Evolutionary conservation across 2,329 filamentous ascomycete genomes (phyloP), one percentile per base, ranked within the genome.

Genomic region (Nothophoma quercina): DNA sequence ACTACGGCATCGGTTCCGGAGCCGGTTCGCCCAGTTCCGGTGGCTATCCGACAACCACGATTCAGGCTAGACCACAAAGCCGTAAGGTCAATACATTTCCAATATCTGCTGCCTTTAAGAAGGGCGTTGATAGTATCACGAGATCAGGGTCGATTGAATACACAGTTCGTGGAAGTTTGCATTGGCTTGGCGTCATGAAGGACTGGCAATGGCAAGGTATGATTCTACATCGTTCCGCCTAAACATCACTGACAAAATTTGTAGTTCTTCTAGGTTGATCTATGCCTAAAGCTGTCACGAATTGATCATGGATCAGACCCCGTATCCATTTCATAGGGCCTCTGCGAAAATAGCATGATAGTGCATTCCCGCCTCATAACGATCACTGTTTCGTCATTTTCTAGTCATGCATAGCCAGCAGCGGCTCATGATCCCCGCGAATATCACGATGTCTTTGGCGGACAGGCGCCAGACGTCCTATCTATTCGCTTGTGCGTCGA

Each of bases 181-280:
- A 89, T 73, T 89, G 87, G 86, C 78, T 88, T 2, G 83, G 85
- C 25, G 85, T 89, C 36, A 88, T 89, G 86, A 82, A 81, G 58
- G 86, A 88, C 62, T 87, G 84, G 83, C 76, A 79, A 21, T 89
- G 86, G 85, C 85, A 89, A 81, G 82, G 86, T 88, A 76, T 76
- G 81, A n/a, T 19, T 7, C 7, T 21, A 6, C 12, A 8, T 2
- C 13, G 7, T 13, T 10, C 10, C 30, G 1, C 16, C 12, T 6
- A 9, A 13, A 5, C n/a, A 13, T 4, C 3, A 34, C 46, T 42
- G 30, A 49, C 30, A 22, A 16, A 1, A n/a, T 3, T 16, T 18
- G 18, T 18, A 42, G 46, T 49, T 7, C 23, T 49, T 29, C 46
- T 49, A n/a, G 46, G 36, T 5, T 49, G 18, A 49, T 16, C 1